A percentile compares a stretch with the other conserved stretches of the same genome.
Evolutionary conservation across 192 early-diverging fungal genomes (phyloP).

Genomic region (Podila verticillata): DNA sequence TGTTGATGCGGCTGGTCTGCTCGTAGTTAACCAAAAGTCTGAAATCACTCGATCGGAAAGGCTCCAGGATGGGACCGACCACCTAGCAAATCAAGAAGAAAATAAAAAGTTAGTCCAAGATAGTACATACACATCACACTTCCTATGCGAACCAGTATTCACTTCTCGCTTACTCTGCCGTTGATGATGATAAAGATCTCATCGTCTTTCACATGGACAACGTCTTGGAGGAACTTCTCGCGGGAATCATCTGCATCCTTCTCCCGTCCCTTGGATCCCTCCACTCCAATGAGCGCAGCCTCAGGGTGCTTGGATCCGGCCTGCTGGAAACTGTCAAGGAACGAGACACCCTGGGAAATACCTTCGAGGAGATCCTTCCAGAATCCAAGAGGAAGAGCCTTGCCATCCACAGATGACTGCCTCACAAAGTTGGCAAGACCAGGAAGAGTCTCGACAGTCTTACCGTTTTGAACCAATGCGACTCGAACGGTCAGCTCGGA

Average conservation of each 20-base stretch:
- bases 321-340: slow-evolving; percentile 11
- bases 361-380: slow-evolving; percentile 30
- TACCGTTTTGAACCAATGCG: slow-evolving; percentile 64
- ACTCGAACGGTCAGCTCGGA: slow-evolving; percentile 45
- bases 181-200: slow-evolving; percentile 64
- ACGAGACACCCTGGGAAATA: slow-evolving; percentile 1
- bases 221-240: slow-evolving; percentile 20
- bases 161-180: slow-evolving; percentile 59
- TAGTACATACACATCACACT: neutral
- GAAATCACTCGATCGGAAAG: slow-evolving; percentile 68
- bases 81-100: slow-evolving; percentile 28
- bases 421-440: slow-evolving; percentile 26
- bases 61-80: slow-evolving; percentile 59
- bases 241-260: slow-evolving; percentile 9
- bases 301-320: slow-evolving; percentile 11
- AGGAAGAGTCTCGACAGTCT: neutral
- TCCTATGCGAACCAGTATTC: too few relatives aligned
- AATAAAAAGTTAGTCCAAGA: neutral
- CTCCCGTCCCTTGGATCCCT: slow-evolving; percentile 25
- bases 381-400: slow-evolving; percentile 25
- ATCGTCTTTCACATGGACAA: slow-evolving; percentile 13
- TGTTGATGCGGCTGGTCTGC: slow-evolving; percentile 55
- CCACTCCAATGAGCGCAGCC: slow-evolving; percentile 21
- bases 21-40: slow-evolving; percentile 70
- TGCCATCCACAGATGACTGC: slow-evolving; percentile 30